Conservation (phyloP, 2,329 filamentous ascomycete species). For the Leptographium lundbergii region DNA sequence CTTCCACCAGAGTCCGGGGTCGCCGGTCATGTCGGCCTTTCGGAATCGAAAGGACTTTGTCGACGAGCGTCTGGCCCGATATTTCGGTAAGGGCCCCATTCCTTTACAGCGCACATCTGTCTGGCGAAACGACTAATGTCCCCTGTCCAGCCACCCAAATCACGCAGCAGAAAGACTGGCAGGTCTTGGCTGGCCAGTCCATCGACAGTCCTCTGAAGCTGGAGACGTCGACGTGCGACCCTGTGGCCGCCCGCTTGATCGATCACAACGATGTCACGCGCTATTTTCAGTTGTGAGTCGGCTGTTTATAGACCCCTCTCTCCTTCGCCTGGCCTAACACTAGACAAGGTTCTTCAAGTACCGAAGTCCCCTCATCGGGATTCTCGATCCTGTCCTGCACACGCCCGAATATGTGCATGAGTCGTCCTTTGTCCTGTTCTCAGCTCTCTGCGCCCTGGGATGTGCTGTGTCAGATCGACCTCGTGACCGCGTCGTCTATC, state of each 20-base stretch:
- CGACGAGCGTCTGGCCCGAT: slow-evolving; percentile 11
- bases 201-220: slow-evolving; percentile 13
- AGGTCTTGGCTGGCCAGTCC: slow-evolving; percentile 12
- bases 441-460: slow-evolving; percentile 15
- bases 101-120: no score
- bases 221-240: slow-evolving; percentile 13
- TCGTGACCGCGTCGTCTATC: slow-evolving; percentile 14
- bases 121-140: no score
- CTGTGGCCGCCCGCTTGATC: slow-evolving; percentile 13
- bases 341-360: slow-evolving; percentile 13
- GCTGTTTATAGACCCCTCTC: not conserved
- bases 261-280: slow-evolving; percentile 12
- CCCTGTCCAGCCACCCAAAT: slow-evolving; percentile 6
- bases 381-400: slow-evolving; percentile 15
- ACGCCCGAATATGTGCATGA: slow-evolving; percentile 14
- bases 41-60: slow-evolving; percentile 6
- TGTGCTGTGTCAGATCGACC: slow-evolving; percentile 15
- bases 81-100: slow-evolving; percentile 6
- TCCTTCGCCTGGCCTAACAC: not conserved
- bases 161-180: slow-evolving; percentile 14
- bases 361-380: slow-evolving; percentile 14
- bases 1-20: slow-evolving; percentile 7
- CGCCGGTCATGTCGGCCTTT: slow-evolving; percentile 4
- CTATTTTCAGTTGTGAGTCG: slow-evolving; percentile 10
- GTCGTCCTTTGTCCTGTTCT: slow-evolving; percentile 16